Base-by-base conservation (phyloP, 139 green algal species). In the Chlorella sp. region DNA sequence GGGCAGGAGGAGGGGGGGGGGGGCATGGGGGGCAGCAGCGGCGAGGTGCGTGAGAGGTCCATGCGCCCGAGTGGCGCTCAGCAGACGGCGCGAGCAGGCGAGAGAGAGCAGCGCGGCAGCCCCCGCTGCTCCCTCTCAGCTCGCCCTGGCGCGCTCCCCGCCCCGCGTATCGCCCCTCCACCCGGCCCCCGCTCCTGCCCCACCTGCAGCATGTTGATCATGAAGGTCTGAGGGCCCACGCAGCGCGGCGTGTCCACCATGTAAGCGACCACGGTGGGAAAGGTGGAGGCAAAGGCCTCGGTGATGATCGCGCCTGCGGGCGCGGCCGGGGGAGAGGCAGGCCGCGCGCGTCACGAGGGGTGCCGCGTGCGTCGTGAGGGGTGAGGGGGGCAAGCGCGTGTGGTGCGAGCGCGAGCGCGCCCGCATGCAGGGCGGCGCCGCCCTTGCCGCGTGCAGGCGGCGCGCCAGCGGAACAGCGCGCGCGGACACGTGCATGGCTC, bases 121-220 rank as follows among this genome's bases (percentile, higher is more conserved):
- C n/a, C n/a, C n/a, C n/a, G n/a, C n/a, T n/a, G n/a, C 29, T 38
- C 58, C 6, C 25, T 1, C 48, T 19, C 7, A 19, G 19, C 3
- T 6, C 4, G 25, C 55, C 55, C 55, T 33, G 11, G 3, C 31
- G 9, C 42, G 29, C 21, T 36, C 48, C 23, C 21, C 67, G 7
- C 40, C 71, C 8, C 33, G 8, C 31, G 12, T 25, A 68, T 68
- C 14, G 31, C 43, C 42, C 46, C 8, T 38, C 8, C 67, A 25
- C 17, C 19, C 27, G 27, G 21, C 17, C 15, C 14, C 29, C 64
- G 8, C 5, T 1, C 35, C 35, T 60, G 62, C 40, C 86, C 31
- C 14, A 83, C 88, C 86, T 98, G 95, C 66, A 99, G 92, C 96
- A 99, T 99, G 86, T 99, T 99, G 79, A 83, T 95, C 93, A 99